Percentiles rank a stretch among this genome's conserved stretches.
These are phyloP conservation scores for Dothideomycetes sp. DNA, from an alignment of 2,329 filamentous ascomycete species.

Conservation along the genomic window DNA sequence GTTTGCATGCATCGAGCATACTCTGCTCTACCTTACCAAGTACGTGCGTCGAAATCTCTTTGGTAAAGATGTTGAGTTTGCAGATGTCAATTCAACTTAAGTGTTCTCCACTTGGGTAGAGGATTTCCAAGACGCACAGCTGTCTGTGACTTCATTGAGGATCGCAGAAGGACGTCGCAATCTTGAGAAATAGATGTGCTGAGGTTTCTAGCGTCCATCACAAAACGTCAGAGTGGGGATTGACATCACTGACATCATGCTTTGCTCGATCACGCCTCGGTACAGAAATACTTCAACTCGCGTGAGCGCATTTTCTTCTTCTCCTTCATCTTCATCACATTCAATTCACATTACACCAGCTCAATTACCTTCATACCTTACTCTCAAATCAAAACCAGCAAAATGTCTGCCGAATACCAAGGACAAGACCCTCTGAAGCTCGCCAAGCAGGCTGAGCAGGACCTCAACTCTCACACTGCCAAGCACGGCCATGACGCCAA, in stretches of 20 bases:
- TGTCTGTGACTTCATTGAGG: conserved; percentile 5
- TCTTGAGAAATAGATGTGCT: neutral
- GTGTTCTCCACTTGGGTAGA: no score
- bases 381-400: neutral
- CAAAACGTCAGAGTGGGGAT: neutral
- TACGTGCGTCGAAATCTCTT: no score
- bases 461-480: conserved; percentile 36
- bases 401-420: conserved; percentile 36
- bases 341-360: conserved; percentile 12
- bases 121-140: no score
- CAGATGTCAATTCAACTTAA: no score
- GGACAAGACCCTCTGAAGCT: conserved; percentile 34
- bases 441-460: conserved; percentile 40
- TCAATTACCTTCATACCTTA: conserved; percentile 12
- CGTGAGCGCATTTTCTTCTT: neutral
- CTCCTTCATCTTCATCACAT: conserved; percentile 8
- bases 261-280: conserved; percentile 9
- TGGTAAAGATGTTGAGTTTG: no score
- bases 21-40: no score
- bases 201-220: neutral
- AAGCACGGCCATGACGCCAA: conserved; percentile 28
- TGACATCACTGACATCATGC: conserved; percentile 3
- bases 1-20: no score
- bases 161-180: neutral
- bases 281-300: conserved; percentile 8